A percentile compares a stretch with the other conserved stretches of the same genome.
phyloP scores from a whole-genome alignment of 2,329 filamentous ascomycete genomes.

The Fusarium protoensiforme region DNA sequence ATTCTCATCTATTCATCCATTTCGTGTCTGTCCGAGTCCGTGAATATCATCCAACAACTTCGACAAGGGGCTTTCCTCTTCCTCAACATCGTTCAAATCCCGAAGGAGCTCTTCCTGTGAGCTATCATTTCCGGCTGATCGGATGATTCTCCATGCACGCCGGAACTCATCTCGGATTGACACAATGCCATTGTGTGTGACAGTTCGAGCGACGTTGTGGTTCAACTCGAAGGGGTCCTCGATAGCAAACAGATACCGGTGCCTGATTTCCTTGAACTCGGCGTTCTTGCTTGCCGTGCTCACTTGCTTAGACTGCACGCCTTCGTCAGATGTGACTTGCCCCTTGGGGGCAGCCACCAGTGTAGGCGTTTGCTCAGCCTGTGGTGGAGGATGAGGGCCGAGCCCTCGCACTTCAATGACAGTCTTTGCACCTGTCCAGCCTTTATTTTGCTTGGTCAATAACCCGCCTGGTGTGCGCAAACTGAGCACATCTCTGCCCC shows the following conservation, averaged over 20 bases:
- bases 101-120: conserved; percentile 63
- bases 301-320: conserved; percentile 17
- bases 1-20: conserved; percentile 26
- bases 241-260: conserved; percentile 87
- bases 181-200: conserved; percentile 84
- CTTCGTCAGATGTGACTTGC: background rate
- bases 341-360: background rate
- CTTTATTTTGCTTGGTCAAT: conserved; percentile 79
- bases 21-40: conserved; percentile 30
- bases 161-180: conserved; percentile 87
- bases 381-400: conserved; percentile 26
- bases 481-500: conserved; percentile 83
- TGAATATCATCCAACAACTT: conserved; percentile 50
- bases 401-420: conserved; percentile 64
- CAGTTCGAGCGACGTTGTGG: conserved; percentile 89
- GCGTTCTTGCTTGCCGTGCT: conserved; percentile 45
- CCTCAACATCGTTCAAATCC: conserved; percentile 54
- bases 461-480: conserved; percentile 78
- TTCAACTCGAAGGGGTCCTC: conserved; percentile 91
- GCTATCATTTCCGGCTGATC: conserved; percentile 56
- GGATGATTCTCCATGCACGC: conserved; percentile 79
- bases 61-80: conserved; percentile 39
- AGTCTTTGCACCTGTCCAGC: conserved; percentile 87
- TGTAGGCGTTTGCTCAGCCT: conserved; percentile 28
- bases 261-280: conserved; percentile 75